A percentile compares a stretch with the other conserved stretches of the same genome.
phyloP scores from a whole-genome alignment of 2,329 filamentous ascomycete genomes.

The Diaporthe humulicola region DNA sequence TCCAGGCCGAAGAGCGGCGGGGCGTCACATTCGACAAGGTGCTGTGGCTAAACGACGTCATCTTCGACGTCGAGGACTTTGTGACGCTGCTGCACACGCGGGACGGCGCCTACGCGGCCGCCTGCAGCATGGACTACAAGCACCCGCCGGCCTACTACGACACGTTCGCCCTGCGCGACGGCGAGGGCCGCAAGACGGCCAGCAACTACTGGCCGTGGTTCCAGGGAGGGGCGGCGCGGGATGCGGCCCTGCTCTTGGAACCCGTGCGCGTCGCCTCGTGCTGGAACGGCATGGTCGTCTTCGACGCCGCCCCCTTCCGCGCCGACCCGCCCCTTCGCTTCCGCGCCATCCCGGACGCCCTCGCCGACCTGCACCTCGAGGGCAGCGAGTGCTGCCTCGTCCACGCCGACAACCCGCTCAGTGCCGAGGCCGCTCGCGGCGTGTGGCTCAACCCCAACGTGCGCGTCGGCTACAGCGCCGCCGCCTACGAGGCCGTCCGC shows the following conservation, averaged over 20 bases:
- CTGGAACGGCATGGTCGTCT: constrained; percentile 74
- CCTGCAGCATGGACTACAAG: constrained; percentile 72
- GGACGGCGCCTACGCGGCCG: constrained; percentile 68
- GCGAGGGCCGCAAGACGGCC: constrained; percentile 63
- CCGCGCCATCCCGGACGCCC: constrained; percentile 72
- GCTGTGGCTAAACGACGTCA: constrained; percentile 72
- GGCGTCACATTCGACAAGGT: constrained; percentile 68
- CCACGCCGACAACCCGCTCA: constrained; percentile 77
- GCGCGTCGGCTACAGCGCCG: constrained; percentile 72
- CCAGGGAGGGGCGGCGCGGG: constrained; percentile 54
- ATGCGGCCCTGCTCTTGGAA: constrained; percentile 61
- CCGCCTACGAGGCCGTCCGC: constrained; percentile 66
- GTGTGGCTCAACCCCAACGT: constrained; percentile 79
- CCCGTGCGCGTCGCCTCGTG: constrained; percentile 75
- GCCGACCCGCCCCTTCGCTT: constrained; percentile 63
- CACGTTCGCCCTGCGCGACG: constrained; percentile 72
- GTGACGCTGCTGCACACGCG: constrained; percentile 67
- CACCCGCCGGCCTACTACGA: constrained; percentile 69
- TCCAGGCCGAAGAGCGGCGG: constrained; percentile 57
- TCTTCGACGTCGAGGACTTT: constrained; percentile 68
- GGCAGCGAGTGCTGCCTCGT: constrained; percentile 86
- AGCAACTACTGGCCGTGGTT: constrained; percentile 73
- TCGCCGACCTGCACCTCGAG: constrained; percentile 75
- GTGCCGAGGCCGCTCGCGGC: constrained; percentile 57
- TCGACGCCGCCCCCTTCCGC: constrained; percentile 62